Base-by-base conservation (phyloP, 495 filamentous ascomycete species). In the Aspergillus ostianus region DNA sequence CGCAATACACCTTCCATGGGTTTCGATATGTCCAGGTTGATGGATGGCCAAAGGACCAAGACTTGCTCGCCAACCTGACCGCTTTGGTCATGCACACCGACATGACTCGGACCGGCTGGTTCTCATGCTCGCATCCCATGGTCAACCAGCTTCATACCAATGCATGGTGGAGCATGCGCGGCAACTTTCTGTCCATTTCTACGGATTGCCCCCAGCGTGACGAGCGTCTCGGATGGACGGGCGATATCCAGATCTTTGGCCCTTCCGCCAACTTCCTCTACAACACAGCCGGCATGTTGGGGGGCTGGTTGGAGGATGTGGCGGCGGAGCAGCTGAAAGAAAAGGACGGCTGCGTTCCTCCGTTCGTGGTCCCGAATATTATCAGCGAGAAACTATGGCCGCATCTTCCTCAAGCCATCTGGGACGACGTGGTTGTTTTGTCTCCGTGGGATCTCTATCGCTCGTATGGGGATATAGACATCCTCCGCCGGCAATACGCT, bases 201-300 rank as follows among this genome's bases (percentile, higher is more conserved):
- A 84, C 79, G 0, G 82, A 84, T 58, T 84, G 82, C 57, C 81
- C 82, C 0, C 80, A 83, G 59, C 73, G 83, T 27, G 83, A 85
- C 53, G 83, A 85, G 66, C 75, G 83, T 3, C 63, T 85, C 3
- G 82, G 83, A 0, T 84, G 83, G 83, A 84, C 82, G 0, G 83
- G 83, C 5, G 82, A 85, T 60, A 73, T 77, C 9, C 77, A 82
- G 55, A 72, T 81, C 10, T 85, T 85, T 61, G 68, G 71, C 0
- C 79, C 80, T 0, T 79, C 80, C 0, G 79, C 81, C 3, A 78
- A 73, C 56, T 84, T 78, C 56, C 67, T 85, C 3, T 84, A 81
- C 59, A 73, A 83, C 58, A 75, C 77, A 0, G 59, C 70, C 0
- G 80, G 79, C 4, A 78, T 84, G 66, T 76, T 81, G 23, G 65